These are phyloP conservation scores for Trichomonascaceae sp. DNA, from an alignment of 1,139 yeast genomes.

Conservation along the genomic window DNA sequence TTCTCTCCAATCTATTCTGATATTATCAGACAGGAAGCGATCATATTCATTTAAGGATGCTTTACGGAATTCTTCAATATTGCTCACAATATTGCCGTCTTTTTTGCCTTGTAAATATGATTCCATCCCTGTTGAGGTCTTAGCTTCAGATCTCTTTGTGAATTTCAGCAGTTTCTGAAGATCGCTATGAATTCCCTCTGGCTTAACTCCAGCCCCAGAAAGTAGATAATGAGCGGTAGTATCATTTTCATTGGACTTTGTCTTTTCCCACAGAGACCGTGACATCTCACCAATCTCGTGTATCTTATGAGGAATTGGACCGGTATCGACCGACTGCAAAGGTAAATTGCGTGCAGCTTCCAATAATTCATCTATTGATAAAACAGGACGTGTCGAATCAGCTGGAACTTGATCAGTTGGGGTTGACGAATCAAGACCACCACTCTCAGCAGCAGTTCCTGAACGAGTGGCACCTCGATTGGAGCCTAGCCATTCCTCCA, in stretches of 20 bases:
- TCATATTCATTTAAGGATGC: slow-evolving; percentile 83
- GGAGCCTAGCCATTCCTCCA: not conserved
- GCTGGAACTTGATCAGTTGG: not conserved
- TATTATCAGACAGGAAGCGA: slow-evolving; percentile 60
- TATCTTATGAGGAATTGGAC: slow-evolving; percentile 68
- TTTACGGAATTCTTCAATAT: slow-evolving; percentile 75
- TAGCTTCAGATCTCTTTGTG: slow-evolving; percentile 24
- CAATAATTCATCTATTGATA: slow-evolving; percentile 50
- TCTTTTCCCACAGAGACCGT: slow-evolving; percentile 47
- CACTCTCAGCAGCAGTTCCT: not conserved
- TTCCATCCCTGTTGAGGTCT: slow-evolving; percentile 26
- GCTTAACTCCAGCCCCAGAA: slow-evolving; percentile 84
- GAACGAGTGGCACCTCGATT: not conserved
- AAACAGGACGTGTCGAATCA: not conserved
- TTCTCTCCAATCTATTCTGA: slow-evolving; percentile 77
- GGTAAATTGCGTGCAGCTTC: slow-evolving; percentile 71
- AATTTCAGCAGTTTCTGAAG: slow-evolving; percentile 29
- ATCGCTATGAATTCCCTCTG: slow-evolving; percentile 78
- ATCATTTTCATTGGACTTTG: slow-evolving; percentile 41
- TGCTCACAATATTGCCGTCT: slow-evolving; percentile 74
- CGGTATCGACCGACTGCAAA: slow-evolving; percentile 55
- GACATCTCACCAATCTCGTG: slow-evolving; percentile 73
- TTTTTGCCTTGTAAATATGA: slow-evolving; percentile 52
- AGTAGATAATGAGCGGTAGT: slow-evolving; percentile 87
- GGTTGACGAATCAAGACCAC: not conserved